These are phyloP conservation scores for Lipomyces starkeyi DNA, from an alignment of 805 yeast species.

Conservation along the genomic window DNA sequence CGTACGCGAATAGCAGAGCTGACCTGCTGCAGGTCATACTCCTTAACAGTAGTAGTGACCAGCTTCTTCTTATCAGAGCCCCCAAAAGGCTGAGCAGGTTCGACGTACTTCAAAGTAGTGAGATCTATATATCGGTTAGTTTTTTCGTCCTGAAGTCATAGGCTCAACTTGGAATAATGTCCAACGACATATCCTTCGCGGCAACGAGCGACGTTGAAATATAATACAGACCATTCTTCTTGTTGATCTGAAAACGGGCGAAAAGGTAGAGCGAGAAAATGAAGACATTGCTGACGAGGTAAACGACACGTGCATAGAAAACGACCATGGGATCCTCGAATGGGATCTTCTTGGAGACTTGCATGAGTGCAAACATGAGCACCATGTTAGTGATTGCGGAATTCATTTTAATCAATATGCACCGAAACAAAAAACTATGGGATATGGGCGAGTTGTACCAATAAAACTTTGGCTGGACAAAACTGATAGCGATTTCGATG, in stretches of 20 bases:
- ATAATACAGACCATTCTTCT: slow-evolving; percentile 65
- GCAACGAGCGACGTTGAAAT: neutral
- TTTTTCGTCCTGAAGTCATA: neutral
- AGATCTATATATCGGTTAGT: slow-evolving; percentile 52
- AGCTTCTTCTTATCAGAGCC: slow-evolving; percentile 73
- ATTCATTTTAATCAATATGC: slow-evolving; percentile 58
- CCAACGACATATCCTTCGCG: neutral
- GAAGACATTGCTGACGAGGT: slow-evolving; percentile 66
- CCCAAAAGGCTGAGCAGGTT: slow-evolving; percentile 78
- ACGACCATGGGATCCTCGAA: slow-evolving; percentile 81
- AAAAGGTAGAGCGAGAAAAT: slow-evolving; percentile 71
- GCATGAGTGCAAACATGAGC: slow-evolving; percentile 96
- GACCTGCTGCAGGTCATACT: slow-evolving; percentile 90
- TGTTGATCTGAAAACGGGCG: slow-evolving; percentile 63
- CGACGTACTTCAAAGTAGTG: slow-evolving; percentile 88
- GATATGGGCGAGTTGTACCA: neutral
- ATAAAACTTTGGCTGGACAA: neutral
- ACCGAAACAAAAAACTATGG: neutral
- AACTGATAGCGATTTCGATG: neutral
- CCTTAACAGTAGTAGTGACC: slow-evolving; percentile 90
- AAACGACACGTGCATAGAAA: slow-evolving; percentile 75
- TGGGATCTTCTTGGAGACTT: slow-evolving; percentile 84
- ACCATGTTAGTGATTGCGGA: slow-evolving; percentile 86
- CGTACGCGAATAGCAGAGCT: slow-evolving; percentile 61
- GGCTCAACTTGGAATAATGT: neutral